phyloP scores from a whole-genome alignment of 78 protist species.

The Cavenderia fasciculata region DNA sequence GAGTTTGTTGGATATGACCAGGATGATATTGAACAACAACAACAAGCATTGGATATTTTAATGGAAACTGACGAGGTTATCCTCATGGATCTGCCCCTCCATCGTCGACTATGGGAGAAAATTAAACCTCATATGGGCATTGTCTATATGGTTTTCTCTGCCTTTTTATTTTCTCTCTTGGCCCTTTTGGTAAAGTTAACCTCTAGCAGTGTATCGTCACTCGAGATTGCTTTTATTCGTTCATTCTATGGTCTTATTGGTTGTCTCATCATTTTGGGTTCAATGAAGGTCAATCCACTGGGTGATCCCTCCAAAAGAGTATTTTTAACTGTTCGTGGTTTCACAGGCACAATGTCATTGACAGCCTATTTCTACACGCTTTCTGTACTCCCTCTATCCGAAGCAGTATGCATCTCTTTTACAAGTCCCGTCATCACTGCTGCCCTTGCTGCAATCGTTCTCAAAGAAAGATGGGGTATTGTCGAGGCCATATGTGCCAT shows the following conservation, averaged over 20 bases:
- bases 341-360: conserved; percentile 41
- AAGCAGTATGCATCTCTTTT: conserved; percentile 48
- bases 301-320: conserved; percentile 15
- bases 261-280: conserved; percentile 5
- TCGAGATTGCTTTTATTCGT: conserved; percentile 46
- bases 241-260: conserved; percentile 27
- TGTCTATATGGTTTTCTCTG: not conserved
- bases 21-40: not conserved
- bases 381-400: conserved; percentile 19
- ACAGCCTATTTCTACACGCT: conserved; percentile 31
- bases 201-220: not conserved
- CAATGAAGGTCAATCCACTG: conserved; percentile 17
- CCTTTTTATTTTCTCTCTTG: conserved; percentile 52
- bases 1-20: not conserved
- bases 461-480: conserved; percentile 64
- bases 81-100: too few species aligned
- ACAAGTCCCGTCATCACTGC: conserved; percentile 58
- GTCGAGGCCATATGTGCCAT: conserved; percentile 58
- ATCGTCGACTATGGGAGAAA: too few species aligned
- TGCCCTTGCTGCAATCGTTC: conserved; percentile 12
- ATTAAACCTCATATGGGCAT: not conserved
- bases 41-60: not conserved
- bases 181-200: conserved; percentile 33
- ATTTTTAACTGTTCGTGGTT: conserved; percentile 7
- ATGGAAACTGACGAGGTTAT: too few species aligned